Base-by-base conservation (phyloP, 495 filamentous ascomycete genomes). In the Talaromyces trachyspermus region DNA sequence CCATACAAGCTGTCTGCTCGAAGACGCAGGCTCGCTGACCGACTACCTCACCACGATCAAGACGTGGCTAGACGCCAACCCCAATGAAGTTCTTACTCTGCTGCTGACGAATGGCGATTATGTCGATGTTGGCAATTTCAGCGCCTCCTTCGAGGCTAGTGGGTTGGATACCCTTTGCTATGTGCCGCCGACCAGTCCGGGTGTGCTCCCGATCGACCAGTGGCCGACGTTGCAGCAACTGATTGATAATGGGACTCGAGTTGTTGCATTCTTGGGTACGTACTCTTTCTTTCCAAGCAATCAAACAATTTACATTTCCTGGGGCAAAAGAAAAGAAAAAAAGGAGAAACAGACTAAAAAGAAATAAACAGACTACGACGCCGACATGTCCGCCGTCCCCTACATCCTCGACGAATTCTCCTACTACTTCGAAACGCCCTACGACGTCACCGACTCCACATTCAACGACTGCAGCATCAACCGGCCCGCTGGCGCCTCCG, bases 401-500 rank as follows among this genome's bases (percentile, higher is more conserved):
- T 86, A 81, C 61, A 76, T 88, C n/a, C 71, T 85, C 19, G 58
- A 75, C 48, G 81, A 89, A 57, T 89, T 86, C 61, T 61, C 68
- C 44, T 72, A 85, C 60, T 76, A 84, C 55, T 89, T 86, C 59
- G 84, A 88, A 62, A 88, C 81, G 0, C 61, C 80, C 11, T 89
- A 68, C 57, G 79, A 80, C 44, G 72, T 80, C 4, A 77, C 74
- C 3, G 72, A 77, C 49, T 32, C 64, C 7, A 50, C 59, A 8
- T 72, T 74, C 50, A 54, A 19, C 15, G 46, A 71, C 61, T 89
- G 84, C 65, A 73, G 65, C 7, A 72, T 86, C 32, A 75, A 87
- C 54, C 75, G 84, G 0, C 83, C 84, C 1, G 50, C 70, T 7
- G 60, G 60, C 25, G 58, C 72, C 7, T 63, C 71, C 4, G 52